Evolutionary conservation across 495 filamentous ascomycete genomes (phyloP), one percentile per base, ranked within the genome.

Genomic region (Bacidia gigantensis): DNA sequence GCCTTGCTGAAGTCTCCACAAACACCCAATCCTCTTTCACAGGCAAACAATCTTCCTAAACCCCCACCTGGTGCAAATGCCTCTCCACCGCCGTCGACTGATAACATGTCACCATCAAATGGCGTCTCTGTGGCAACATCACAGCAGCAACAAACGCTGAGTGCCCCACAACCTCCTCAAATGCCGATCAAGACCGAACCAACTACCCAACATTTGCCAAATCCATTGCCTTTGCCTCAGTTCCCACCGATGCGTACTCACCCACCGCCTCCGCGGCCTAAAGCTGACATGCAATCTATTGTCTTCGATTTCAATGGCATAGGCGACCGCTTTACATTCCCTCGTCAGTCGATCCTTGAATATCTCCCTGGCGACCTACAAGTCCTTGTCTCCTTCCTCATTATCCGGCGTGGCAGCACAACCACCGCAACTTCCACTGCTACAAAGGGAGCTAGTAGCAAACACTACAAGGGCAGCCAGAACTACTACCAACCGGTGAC

Each of bases 401-500:
- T 76, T 11, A 66, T 75, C 5, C 60, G 67, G 11, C 74, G 70
- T 48, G 73, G 76, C 1, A 73, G 69, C 20, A 67, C 68, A 44
- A 35, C 7, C 29, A 35, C 29, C 14, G 70, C 66, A 49, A 57
- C 62, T 21, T 20, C 49, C 29, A 38, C 18, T 0, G n/a, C 3
- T 3, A 14, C 47, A 3, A 21, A 12, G 5, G 7, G 25, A 0
- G 26, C n/a, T 12, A 26, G 26, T 14, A 47, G 26, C 2, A 41
- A 47, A 25, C 23, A 60, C 10, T 55, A 59, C 52, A 63, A 67
- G 42, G 69, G 71, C 50, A 53, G 73, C 63, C 65, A 74, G 51
- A 87, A 89, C 54, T 94, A 92, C 67, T 96, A 93, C 64, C 87
- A 95, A 58, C 87, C 90, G 2, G 72, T 96, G 25, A 96, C 92